A percentile compares a stretch with the other conserved stretches of the same genome.
Conservation (phyloP, 2,329 filamentous ascomycete species). For the Venturia nashicola region DNA sequence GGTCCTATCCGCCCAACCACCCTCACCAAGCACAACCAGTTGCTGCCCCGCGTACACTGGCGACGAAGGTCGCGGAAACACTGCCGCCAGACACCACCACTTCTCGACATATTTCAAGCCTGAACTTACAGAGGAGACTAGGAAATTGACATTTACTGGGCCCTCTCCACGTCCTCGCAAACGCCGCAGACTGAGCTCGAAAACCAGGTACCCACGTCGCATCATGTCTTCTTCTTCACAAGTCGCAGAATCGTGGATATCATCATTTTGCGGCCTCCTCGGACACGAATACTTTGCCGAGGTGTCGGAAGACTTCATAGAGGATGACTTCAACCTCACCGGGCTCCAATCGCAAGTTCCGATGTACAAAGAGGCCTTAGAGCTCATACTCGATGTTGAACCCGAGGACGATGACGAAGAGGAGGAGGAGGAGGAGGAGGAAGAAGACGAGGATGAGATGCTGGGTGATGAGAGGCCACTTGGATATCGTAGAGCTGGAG, state of each 20-base stretch:
- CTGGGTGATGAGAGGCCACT: conserved; percentile 44
- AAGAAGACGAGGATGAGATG: conserved; percentile 41
- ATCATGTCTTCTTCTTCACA: conserved; percentile 45
- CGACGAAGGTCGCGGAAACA: conserved; percentile 1
- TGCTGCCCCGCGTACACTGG: background rate
- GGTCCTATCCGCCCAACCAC: background rate
- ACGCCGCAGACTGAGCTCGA: background rate
- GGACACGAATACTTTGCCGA: conserved; percentile 99
- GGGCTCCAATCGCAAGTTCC: conserved; percentile 89
- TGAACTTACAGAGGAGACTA: background rate
- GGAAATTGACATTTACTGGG: background rate
- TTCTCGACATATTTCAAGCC: background rate
- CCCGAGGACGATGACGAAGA: conserved; percentile 89
- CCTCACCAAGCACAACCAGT: background rate
- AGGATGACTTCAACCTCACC: conserved; percentile 98
- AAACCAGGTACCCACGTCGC: conserved; percentile 2
- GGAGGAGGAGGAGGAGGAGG: conserved; percentile 58
- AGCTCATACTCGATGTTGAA: conserved; percentile 98
- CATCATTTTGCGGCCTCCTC: conserved; percentile 86
- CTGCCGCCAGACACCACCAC: background rate
- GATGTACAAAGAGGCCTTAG: conserved; percentile 97
- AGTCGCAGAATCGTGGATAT: conserved; percentile 85
- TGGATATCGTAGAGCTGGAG: conserved; percentile 28
- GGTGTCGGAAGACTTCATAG: conserved; percentile 97
- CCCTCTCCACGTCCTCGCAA: background rate